Evolutionary conservation across 2,329 filamentous ascomycete genomes (phyloP), one percentile per base, ranked within the genome.

Genomic region (Ophiostoma himal-ulmi): DNA sequence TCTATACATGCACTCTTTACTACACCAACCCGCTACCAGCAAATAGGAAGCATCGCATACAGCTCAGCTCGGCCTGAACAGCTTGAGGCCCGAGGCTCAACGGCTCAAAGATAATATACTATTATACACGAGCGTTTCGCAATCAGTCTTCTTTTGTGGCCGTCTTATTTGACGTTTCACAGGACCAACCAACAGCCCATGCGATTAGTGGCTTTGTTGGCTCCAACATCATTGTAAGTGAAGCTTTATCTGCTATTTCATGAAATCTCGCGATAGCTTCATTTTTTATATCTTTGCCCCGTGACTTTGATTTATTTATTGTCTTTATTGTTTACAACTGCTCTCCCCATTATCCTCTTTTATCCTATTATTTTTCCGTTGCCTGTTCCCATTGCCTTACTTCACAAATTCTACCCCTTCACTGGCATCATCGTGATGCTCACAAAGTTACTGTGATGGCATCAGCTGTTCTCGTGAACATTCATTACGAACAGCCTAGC

Each of bases 41-140:
- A 65, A 65, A 65, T 65, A 22, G 57, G 62, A 65, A 41, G 62
- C 62, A 65, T 65, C 62, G 62, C 34, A 22, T 37, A 30, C 57
- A 62, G 57, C 57, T 48, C 44, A 48, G 44, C 44, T 48, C 44
- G 17, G 44, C 44, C 44, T 20, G 44, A 48, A 48, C 44, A 48
- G 44, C 44, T 36, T 14, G 60, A 64, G 30, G 6, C 11, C 36
- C 7, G 30, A 6, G 8, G 11, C 30, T 62, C 22, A 10, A 14
- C 22, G 54, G 30, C 30, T 30, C 30, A 30, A 30, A 2, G 30
- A 30, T 30, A 30, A 48, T n/a, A 20, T n/a, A 48, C 5, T 5
- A n/a, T n/a, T 20, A 48, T 20, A 7, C 26, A 26, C 1, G 57
- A 30, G 13, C 13, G 57, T 62, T 48, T 7, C 44, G 44, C 44